phyloP scores from a whole-genome alignment of 768 basidiomycete genomes.

The Zangia roseola region DNA sequence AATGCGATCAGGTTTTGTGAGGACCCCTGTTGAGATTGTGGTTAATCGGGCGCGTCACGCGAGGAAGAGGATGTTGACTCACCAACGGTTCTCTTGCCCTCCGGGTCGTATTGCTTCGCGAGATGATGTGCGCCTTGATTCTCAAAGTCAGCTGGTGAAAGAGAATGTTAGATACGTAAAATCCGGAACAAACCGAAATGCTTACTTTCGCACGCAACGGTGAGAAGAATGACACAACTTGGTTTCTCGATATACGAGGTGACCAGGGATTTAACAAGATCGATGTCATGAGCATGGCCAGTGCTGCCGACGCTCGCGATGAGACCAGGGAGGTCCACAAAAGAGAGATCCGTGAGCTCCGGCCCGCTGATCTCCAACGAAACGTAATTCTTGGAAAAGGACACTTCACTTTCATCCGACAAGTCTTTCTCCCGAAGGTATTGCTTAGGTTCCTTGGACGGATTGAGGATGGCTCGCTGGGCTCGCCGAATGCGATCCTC shows the following conservation, averaged over 20 bases:
- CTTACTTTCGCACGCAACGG: slow-evolving; percentile 48
- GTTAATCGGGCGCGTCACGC: slow-evolving; percentile 24
- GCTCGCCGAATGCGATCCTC: slow-evolving; percentile 68
- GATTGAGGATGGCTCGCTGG: slow-evolving; percentile 65
- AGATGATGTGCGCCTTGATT: slow-evolving; percentile 75
- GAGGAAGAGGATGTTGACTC: slow-evolving; percentile 40
- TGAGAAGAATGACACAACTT: slow-evolving; percentile 68
- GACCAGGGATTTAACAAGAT: slow-evolving; percentile 58
- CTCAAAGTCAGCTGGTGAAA: slow-evolving; percentile 70
- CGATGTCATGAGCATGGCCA: slow-evolving; percentile 56
- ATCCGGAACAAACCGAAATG: background rate
- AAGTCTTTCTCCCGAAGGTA: slow-evolving; percentile 17
- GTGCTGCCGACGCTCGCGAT: slow-evolving; percentile 53
- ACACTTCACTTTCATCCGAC: slow-evolving; percentile 16
- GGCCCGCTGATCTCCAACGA: slow-evolving; percentile 58
- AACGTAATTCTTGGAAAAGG: slow-evolving; percentile 57
- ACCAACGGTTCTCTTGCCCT: slow-evolving; percentile 73
- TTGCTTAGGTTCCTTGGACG: slow-evolving; percentile 25
- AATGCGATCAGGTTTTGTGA: slow-evolving; percentile 72
- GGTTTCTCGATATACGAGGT: slow-evolving; percentile 59
- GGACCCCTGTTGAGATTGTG: slow-evolving; percentile 17
- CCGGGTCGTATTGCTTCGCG: slow-evolving; percentile 56
- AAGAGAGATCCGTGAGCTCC: slow-evolving; percentile 61
- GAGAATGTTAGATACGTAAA: slow-evolving; percentile 27
- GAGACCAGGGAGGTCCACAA: slow-evolving; percentile 63